These are phyloP conservation scores for Lecanicillium sp. DNA, from an alignment of 2,329 filamentous ascomycete genomes.

Conservation along the genomic window DNA sequence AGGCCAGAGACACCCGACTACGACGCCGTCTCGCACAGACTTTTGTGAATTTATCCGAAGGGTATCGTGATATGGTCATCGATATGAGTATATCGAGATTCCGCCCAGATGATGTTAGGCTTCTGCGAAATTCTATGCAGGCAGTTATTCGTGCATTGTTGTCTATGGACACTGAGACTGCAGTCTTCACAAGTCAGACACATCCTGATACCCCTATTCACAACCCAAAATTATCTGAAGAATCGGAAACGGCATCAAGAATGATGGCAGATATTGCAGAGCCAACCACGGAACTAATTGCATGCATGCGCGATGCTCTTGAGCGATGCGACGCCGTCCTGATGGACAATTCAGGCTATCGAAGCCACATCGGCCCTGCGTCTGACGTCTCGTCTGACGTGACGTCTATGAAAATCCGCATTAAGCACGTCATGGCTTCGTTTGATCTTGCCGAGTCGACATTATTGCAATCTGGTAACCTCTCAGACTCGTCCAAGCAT, in stretches of 20 bases:
- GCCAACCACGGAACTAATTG: slow-evolving; percentile 38
- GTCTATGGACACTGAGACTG: slow-evolving; percentile 40
- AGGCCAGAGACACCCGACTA: slow-evolving; percentile 19
- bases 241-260: slow-evolving; percentile 3
- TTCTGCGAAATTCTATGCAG: slow-evolving; percentile 46
- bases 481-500: slow-evolving; percentile 36
- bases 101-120: slow-evolving; percentile 37
- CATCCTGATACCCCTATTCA: slow-evolving; percentile 12
- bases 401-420: slow-evolving; percentile 25
- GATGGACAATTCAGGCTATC: slow-evolving; percentile 44
- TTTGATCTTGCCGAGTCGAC: slow-evolving; percentile 40
- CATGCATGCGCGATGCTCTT: slow-evolving; percentile 35
- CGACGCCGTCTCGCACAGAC: slow-evolving; percentile 38
- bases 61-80: slow-evolving; percentile 46
- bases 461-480: slow-evolving; percentile 34
- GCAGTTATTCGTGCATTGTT: slow-evolving; percentile 44
- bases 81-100: slow-evolving; percentile 49
- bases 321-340: slow-evolving; percentile 41
- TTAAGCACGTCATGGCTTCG: slow-evolving; percentile 32
- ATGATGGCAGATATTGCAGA: slow-evolving; percentile 24
- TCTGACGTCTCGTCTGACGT: slow-evolving; percentile 33
- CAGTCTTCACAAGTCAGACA: slow-evolving; percentile 29
- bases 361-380: slow-evolving; percentile 36
- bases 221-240: slow-evolving; percentile 3
- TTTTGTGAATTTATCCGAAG: slow-evolving; percentile 48